Base-by-base conservation (phyloP, 164 flowering plant genomes). In the Paratinospora sagittata region DNA sequence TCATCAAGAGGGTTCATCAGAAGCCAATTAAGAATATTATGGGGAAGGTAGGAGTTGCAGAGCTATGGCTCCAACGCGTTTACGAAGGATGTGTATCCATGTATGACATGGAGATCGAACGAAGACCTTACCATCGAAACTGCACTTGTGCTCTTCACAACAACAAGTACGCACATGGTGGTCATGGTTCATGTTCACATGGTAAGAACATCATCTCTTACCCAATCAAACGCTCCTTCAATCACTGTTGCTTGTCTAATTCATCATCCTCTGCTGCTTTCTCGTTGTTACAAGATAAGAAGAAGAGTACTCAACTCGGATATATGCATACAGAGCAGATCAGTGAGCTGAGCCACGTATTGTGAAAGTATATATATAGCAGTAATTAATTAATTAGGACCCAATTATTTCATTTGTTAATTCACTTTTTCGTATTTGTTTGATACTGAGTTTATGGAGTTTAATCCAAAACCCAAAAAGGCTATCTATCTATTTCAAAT, bases 111-210 rank as follows among this genome's bases (percentile, higher is more conserved):
- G 84, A 71, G 69, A 76, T 79, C 23, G 77, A 76, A 61, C 52
- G 76, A 55, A 74, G 82, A 66, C 86, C 84, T 3, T 84, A 84
- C 78, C 84, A 84, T 58, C 71, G 76, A 41, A 81, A 84, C 45
- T 81, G 86, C 63, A 49, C 76, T 52, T 81, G 86, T 43, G 83
- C 86, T 0, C 70, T 84, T 24, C 81, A 81, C 73, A 8, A 45
- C 17, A 8, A 45, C 14, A 75, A 39, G 9, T 11, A 39, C 5
- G 10, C 43, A 7, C 39, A 3, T 36, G 39, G 39, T 36, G 26
- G 72, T 21, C 36, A 45, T 45, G 13, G 65, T 0, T 34, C 19
- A 16, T 67, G 70, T 19, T 24, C 70, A 45, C 68, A 41, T 1
- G 16, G 45, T 3, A 45, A 19, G 36, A 67, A 47, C n/a, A 43